Evolutionary conservation across 768 basidiomycete species (phyloP), one percentile per base, ranked within the genome.

Genomic region (Tricholoma sp.): DNA sequence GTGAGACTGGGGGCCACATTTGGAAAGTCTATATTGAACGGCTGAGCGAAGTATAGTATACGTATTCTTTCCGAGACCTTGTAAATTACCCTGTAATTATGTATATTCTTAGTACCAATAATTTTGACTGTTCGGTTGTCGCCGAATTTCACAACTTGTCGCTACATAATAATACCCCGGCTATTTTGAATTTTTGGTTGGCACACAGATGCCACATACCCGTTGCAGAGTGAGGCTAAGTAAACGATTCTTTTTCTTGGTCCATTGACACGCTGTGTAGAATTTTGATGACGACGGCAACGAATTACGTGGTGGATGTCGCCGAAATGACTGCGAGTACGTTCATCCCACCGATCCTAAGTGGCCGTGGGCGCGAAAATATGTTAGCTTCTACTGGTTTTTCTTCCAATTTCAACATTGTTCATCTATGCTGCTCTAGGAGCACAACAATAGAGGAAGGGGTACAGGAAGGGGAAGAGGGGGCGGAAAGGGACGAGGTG

Each of bases 11-110:
- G 33, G 87, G 87, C 9, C 67, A 83, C 61, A 68, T 81, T 24
- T 90, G 88, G 88, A 89, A 85, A 68, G 74, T 88, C 20, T 86
- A 86, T 65, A 70, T 85, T 42, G 81, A 84, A 61, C 76, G 82
- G 42, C 56, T 73, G 58, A 68, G 49, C 32, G 61, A 61, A 10
- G 53, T 51, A 18, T 65, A 50, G 47, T 11, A 6, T 20, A 18
- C 17, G 18, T 18, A 18, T 18, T 42, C 6, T 7, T 13, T 39
- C 13, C 18, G 29, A 54, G 8, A 10, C 9, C 32, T 17, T 17
- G n/a, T 41, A 18, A 18, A 41, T 41, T 17, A 17, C n/a, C 18
- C 17, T 41, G n/a, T 41, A 42, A 6, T 42, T 42, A 42, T 18
- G 12, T 37, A 10, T 37, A 37, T 4, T 12, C 5, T 12, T 13